Conservation (phyloP, 2,329 filamentous ascomycete species). For the Fusarium annulatum region DNA sequence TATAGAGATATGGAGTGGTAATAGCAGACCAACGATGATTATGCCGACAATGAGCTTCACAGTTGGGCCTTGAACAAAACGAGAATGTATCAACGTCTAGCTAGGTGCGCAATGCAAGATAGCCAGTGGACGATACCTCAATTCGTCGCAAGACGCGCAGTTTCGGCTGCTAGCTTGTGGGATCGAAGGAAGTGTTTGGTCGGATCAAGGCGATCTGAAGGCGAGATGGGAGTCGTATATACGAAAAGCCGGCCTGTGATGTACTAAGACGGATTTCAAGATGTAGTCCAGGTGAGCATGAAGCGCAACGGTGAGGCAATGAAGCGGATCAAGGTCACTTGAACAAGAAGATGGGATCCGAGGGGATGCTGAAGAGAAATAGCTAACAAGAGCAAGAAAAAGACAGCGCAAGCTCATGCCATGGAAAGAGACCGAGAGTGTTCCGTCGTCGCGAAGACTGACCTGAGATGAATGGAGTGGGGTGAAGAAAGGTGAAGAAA, state of each 20-base stretch:
- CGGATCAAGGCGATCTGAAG: slow-evolving; percentile 19
- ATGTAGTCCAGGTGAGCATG: slow-evolving; percentile 19
- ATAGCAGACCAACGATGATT: slow-evolving; percentile 4
- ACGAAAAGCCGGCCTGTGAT: slow-evolving; percentile 29
- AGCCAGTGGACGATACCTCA: slow-evolving; percentile 12
- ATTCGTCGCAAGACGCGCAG: slow-evolving; percentile 5
- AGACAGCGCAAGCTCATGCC: slow-evolving; percentile 31
- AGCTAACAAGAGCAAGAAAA: slow-evolving; percentile 10
- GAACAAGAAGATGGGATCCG: slow-evolving; percentile 1
- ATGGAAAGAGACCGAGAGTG: slow-evolving; percentile 41
- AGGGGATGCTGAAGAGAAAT: slow-evolving; percentile 22
- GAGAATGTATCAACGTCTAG: slow-evolving; percentile 4
- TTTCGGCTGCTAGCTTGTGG: slow-evolving; percentile 18
- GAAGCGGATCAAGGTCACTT: slow-evolving; percentile 13
- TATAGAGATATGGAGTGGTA: slow-evolving; percentile 20
- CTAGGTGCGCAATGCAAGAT: slow-evolving; percentile 24
- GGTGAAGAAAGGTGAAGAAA: slow-evolving; percentile 23
- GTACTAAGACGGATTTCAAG: slow-evolving; percentile 2
- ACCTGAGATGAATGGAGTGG: slow-evolving; percentile 34
- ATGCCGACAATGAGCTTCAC: slow-evolving; percentile 22
- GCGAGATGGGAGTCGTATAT: slow-evolving; percentile 39
- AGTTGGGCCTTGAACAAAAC: slow-evolving; percentile 15
- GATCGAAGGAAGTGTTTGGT: slow-evolving; percentile 23
- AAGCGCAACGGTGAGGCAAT: slow-evolving; percentile 18
- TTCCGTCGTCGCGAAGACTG: slow-evolving; percentile 36